Evolutionary conservation across 345 rosid species (phyloP), one percentile per base, ranked within the genome.

Genomic region (Aethionema arabicum): DNA sequence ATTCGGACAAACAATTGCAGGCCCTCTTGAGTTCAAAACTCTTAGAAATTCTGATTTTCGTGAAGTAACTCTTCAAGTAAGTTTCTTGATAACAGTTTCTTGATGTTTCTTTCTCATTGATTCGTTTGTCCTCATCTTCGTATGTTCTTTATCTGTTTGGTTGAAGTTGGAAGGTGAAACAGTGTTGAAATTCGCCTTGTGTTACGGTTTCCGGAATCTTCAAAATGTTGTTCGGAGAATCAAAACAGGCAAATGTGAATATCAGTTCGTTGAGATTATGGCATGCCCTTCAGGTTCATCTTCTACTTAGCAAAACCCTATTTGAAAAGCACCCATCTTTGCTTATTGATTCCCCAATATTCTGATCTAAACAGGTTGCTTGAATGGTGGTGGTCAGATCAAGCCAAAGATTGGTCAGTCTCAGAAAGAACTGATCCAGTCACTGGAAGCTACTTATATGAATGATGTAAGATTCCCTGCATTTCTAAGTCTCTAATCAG

Each of bases 201-300:
- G 99, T 68, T 86, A 93, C 71, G 99, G 99, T 73, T 90, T 86
- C 84, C 88, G 74, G 66, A 93, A 93, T 74, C 80, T 93, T 73
- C 99, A 93, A 77, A 93, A 93, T 43, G 64, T 93, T 11, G 96
- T 93, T 15, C 76, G 96, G 66, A 93, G 80, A 76, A 73, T 93
- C 36, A 90, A 90, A 77, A 86, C 68, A 37, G 53, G 29, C 46
- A 90, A 77, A 70, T 90, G 97, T 59, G 97, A 90, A 63, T 93
- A 86, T 74, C 90, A 93, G 31, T 93, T 77, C 64, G 96, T 93
- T 68, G 97, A 93, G 85, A 84, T 93, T 68, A 93, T 90, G 99
- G 99, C 97, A 11, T 93, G 97, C 53, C 99, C 99, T 69, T 72
- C 99, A 79, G 99, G 97, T 90, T 66, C 8, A 13, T 32, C 12